Evolutionary conservation across 306 rosid species (phyloP).

Genomic region (Acacia melanoxylon): DNA sequence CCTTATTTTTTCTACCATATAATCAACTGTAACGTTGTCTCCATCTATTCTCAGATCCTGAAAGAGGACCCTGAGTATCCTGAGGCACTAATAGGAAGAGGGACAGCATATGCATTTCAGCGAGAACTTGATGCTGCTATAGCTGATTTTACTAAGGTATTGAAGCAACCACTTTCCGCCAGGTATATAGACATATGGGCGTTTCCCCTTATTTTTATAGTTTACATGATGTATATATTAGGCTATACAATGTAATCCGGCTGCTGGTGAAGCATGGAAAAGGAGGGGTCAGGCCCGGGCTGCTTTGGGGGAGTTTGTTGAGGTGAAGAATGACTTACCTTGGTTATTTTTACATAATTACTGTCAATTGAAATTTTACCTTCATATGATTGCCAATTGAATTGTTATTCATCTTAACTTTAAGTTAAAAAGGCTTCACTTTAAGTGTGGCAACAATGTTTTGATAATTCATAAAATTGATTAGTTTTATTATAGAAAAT

Average conservation of each 20-base stretch:
- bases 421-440: not conserved
- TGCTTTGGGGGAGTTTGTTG: conserved; percentile 88
- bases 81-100: conserved; percentile 97
- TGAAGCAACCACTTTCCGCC: conserved; percentile 28
- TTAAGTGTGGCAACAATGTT: not conserved
- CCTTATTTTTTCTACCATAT: conserved; percentile 11
- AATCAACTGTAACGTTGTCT: conserved; percentile 13
- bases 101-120: conserved; percentile 92
- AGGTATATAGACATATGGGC: conserved; percentile 19
- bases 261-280: conserved; percentile 97
- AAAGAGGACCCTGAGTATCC: conserved; percentile 91
- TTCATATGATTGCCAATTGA: not conserved
- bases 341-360: conserved; percentile 9
- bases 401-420: not conserved
- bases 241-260: conserved; percentile 89
- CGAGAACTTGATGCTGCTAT: conserved; percentile 89
- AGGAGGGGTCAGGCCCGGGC: conserved; percentile 99
- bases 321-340: conserved; percentile 54
- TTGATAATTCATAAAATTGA: not conserved
- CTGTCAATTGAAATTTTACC: conserved; percentile 11
- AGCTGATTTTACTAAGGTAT: conserved; percentile 91
- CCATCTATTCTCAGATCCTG: conserved; percentile 62
- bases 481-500: conserved; percentile 2
- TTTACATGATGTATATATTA: conserved; percentile 39
- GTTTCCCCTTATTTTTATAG: conserved; percentile 18